Evolutionary conservation across 208 protist species (phyloP).

Genomic region (Trypanosoma brucei): DNA sequence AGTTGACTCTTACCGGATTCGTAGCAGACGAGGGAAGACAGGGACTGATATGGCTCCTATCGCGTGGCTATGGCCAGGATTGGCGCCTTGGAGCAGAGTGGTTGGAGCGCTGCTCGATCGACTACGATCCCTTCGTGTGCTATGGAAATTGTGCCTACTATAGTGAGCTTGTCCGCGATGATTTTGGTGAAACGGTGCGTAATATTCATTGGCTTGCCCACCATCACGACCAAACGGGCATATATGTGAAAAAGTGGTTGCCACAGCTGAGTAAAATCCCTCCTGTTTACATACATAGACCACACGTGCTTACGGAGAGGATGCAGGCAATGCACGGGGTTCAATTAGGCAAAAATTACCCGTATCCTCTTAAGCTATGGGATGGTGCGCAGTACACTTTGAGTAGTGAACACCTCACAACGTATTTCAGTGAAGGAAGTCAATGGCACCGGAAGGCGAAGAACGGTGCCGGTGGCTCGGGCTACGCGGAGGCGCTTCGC

Average conservation of each 20-base stretch:
- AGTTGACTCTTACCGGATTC: conserved; percentile 76
- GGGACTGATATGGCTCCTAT: conserved; percentile 79
- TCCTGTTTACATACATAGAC: conserved; percentile 86
- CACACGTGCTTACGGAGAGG: conserved; percentile 73
- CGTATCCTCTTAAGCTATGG: conserved; percentile 89
- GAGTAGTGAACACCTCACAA: conserved; percentile 37
- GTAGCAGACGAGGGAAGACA: conserved; percentile 71
- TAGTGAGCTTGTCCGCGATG: conserved; percentile 68
- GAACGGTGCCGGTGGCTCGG: conserved; percentile 33
- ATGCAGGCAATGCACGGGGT: conserved; percentile 89
- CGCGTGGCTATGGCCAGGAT: conserved; percentile 82
- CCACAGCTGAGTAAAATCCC: conserved; percentile 82
- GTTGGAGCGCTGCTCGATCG: conserved; percentile 84
- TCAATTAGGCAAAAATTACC: conserved; percentile 78
- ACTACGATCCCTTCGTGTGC: conserved; percentile 88
- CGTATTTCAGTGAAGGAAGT: conserved; percentile 45
- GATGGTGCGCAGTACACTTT: conserved; percentile 61
- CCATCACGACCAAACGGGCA: conserved; percentile 86
- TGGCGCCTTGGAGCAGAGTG: conserved; percentile 88
- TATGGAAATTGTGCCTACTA: conserved; percentile 83
- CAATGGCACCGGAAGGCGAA: conserved; percentile 20
- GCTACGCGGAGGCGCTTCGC: conserved; percentile 71
- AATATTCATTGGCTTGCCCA: conserved; percentile 77
- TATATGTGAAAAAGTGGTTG: conserved; percentile 89
- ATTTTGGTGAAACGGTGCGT: conserved; percentile 80